These are phyloP conservation scores for Leishmania tropica DNA, from an alignment of 208 protist genomes.

Conservation along the genomic window DNA sequence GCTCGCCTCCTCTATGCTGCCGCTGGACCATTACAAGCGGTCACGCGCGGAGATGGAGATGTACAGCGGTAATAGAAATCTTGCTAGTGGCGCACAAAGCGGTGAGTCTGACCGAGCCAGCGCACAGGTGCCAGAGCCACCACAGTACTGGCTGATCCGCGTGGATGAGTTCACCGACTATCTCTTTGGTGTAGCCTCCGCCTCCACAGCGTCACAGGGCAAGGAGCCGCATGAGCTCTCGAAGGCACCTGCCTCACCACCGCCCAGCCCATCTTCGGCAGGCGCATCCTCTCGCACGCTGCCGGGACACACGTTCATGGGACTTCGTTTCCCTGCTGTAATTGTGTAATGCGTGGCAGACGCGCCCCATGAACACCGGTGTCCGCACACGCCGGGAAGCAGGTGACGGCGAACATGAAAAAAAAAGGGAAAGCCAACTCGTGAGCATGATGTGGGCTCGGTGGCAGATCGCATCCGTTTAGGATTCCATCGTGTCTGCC, in stretches of 20 bases:
- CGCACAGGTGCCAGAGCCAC: slow-evolving; percentile 27
- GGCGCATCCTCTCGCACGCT: slow-evolving; percentile 14
- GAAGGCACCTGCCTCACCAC: background rate
- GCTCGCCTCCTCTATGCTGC: slow-evolving; percentile 23
- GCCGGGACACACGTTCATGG: slow-evolving; percentile 33
- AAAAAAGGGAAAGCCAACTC: background rate
- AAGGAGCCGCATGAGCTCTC: background rate
- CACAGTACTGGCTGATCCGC: slow-evolving; percentile 50
- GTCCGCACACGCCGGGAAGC: too few relatives aligned
- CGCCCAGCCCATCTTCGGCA: background rate
- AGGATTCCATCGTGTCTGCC: background rate
- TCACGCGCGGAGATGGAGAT: slow-evolving; percentile 5
- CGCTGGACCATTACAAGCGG: slow-evolving; percentile 22
- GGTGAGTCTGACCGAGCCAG: background rate
- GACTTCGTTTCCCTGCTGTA: slow-evolving; percentile 23
- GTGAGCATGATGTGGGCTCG: background rate
- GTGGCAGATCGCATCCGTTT: background rate
- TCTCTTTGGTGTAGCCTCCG: slow-evolving; percentile 42
- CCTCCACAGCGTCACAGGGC: background rate
- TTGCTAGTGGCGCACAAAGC: background rate
- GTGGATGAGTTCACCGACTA: slow-evolving; percentile 71
- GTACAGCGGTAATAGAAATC: background rate
- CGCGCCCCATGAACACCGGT: background rate
- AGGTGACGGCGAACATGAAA: background rate
- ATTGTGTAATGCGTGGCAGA: slow-evolving; percentile 10